A percentile compares a stretch with the other conserved stretches of the same genome.
These are phyloP conservation scores for Gossypioides kirkii DNA, from an alignment of 345 rosid genomes.

Conservation along the genomic window DNA sequence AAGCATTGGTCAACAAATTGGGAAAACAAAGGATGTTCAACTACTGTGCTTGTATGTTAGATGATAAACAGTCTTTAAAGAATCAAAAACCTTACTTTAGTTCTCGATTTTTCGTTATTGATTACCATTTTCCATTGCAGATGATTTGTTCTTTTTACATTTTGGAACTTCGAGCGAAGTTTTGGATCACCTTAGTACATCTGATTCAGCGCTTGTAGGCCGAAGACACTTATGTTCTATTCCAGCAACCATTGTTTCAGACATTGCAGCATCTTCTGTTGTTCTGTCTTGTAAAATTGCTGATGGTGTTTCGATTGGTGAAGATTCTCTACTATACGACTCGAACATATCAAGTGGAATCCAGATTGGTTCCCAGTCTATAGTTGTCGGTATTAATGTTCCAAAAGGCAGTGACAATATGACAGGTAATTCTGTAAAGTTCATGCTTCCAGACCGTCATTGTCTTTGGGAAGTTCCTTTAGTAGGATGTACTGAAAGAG, in stretches of 20 bases:
- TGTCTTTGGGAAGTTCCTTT: constrained; percentile 99
- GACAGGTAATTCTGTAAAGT: constrained; percentile 39
- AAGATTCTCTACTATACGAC: constrained; percentile 89
- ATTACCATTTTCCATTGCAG: constrained; percentile 41
- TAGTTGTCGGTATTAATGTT: constrained; percentile 77
- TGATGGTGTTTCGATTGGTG: constrained; percentile 82
- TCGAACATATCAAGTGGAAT: constrained; percentile 62
- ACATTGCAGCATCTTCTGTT: constrained; percentile 85
- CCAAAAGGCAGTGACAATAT: constrained; percentile 35
- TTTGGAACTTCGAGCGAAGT: constrained; percentile 98
- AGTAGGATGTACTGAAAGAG: constrained; percentile 56
- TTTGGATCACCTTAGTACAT: constrained; percentile 80
- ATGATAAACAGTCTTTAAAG: constrained; percentile 6
- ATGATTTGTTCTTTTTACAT: constrained; percentile 78
- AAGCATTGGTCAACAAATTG: constrained; percentile 59
- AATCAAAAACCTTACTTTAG: background rate
- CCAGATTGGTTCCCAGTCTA: constrained; percentile 84
- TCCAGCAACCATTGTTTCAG: constrained; percentile 86
- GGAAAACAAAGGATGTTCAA: constrained; percentile 78
- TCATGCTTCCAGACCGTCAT: constrained; percentile 92
- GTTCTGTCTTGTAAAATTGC: constrained; percentile 84
- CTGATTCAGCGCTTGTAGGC: constrained; percentile 75
- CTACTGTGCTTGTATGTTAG: constrained; percentile 75
- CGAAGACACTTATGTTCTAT: constrained; percentile 91
- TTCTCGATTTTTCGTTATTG: background rate